Conservation (phyloP, 805 yeast species). For the Pichia membranifaciens region DNA sequence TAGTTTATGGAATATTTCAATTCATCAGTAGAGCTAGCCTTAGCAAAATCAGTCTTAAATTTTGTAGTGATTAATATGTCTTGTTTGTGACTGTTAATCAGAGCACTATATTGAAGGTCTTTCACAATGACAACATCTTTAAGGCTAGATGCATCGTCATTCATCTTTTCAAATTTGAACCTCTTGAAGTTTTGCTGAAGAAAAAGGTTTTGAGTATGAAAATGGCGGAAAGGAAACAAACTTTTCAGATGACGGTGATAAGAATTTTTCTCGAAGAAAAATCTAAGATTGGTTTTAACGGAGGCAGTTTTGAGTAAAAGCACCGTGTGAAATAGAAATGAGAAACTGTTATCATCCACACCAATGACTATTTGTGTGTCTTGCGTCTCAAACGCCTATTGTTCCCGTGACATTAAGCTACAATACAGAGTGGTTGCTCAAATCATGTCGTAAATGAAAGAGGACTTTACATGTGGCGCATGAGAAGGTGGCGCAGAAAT, state of each 20-base stretch:
- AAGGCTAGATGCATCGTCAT: no score
- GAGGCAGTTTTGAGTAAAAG: neutral
- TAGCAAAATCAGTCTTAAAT: constrained; percentile 59
- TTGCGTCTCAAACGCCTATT: no score
- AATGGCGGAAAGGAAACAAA: neutral
- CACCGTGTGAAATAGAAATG: neutral
- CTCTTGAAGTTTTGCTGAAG: constrained; percentile 18
- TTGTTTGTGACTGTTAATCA: constrained; percentile 11
- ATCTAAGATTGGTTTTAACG: neutral
- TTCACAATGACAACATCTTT: constrained; percentile 43
- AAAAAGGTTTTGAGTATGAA: neutral
- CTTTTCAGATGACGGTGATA: constrained; percentile 4
- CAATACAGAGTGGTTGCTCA: no score
- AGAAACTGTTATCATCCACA: no score
- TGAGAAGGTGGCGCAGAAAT: neutral
- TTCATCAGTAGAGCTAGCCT: constrained; percentile 79
- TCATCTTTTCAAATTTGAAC: constrained; percentile 47
- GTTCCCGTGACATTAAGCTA: no score
- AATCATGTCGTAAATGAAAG: neutral
- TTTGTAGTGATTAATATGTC: constrained; percentile 37
- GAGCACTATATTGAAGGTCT: constrained; percentile 33
- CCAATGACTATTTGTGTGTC: neutral
- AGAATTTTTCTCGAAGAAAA: neutral
- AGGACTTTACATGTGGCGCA: neutral
- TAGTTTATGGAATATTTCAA: constrained; percentile 79